A percentile compares a stretch with the other conserved stretches of the same genome.
These are phyloP conservation scores for Pleurotus sapidus DNA, from an alignment of 768 basidiomycete species.

Conservation along the genomic window DNA sequence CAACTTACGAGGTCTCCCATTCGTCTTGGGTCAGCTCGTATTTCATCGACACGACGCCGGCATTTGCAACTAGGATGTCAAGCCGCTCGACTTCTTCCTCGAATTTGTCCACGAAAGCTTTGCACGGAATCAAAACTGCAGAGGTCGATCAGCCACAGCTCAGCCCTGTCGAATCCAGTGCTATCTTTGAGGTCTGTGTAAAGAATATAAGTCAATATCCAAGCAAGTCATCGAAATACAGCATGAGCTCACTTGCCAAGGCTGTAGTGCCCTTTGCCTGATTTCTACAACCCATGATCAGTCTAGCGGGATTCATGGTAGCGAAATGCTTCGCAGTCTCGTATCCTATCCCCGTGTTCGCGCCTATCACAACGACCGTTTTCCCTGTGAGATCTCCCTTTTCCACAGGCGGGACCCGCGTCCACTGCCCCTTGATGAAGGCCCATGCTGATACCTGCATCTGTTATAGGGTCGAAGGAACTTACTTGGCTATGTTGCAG, in stretches of 20 bases:
- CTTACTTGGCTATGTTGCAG: too few species aligned
- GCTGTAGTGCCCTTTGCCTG: conserved; percentile 33
- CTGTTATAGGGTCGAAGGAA: too few species aligned
- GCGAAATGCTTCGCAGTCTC: conserved; percentile 46
- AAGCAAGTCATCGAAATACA: not conserved
- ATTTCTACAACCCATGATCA: conserved; percentile 37
- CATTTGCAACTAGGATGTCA: conserved; percentile 46
- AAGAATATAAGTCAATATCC: not conserved
- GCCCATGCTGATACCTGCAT: too few species aligned
- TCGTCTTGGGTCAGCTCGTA: conserved; percentile 34
- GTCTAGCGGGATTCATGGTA: conserved; percentile 34
- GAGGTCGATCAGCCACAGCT: conserved; percentile 40
- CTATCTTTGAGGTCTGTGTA: conserved; percentile 23
- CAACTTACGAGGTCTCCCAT: conserved; percentile 41
- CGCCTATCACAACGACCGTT: conserved; percentile 43
- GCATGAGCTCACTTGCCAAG: conserved; percentile 24
- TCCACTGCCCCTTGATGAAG: conserved; percentile 19
- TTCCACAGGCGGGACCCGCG: conserved; percentile 24
- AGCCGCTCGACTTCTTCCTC: conserved; percentile 28
- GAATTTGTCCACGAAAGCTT: conserved; percentile 31
- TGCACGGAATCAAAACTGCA: conserved; percentile 36
- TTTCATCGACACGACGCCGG: conserved; percentile 17
- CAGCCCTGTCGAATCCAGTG: conserved; percentile 30
- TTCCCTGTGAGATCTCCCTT: conserved; percentile 38
- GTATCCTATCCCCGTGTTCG: conserved; percentile 51